These are phyloP conservation scores for Dalbergia cultrata DNA, from an alignment of 306 rosid species.

Conservation along the genomic window DNA sequence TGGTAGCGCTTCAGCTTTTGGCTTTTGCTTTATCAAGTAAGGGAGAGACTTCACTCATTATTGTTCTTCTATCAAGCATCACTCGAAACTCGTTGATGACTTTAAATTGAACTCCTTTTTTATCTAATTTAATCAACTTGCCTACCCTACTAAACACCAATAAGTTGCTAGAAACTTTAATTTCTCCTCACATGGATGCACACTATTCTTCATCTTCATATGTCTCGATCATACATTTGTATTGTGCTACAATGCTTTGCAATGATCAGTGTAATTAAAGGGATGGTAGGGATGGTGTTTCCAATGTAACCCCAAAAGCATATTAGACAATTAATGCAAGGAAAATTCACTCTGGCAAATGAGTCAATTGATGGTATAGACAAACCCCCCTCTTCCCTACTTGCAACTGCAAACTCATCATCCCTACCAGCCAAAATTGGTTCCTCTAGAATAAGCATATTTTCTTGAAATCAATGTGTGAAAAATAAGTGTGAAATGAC, in stretches of 20 bases:
- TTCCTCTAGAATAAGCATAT: conserved; percentile 51
- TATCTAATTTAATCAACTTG: conserved; percentile 19
- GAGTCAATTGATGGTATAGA: conserved; percentile 35
- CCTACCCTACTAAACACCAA: conserved; percentile 35
- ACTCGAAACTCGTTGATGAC: conserved; percentile 17
- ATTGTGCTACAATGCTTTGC: conserved; percentile 8
- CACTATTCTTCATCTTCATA: conserved; percentile 26
- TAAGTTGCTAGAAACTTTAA: conserved; percentile 38
- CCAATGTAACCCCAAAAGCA: conserved; percentile 40
- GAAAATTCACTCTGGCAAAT: neutral
- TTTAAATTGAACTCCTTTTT: conserved; percentile 15
- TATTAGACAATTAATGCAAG: conserved; percentile 16
- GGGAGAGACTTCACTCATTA: conserved; percentile 4
- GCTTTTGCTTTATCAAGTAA: conserved; percentile 29
- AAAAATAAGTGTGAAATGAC: conserved; percentile 51
- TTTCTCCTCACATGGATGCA: conserved; percentile 43
- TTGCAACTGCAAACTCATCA: conserved; percentile 40
- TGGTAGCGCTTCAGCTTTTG: neutral
- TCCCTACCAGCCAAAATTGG: conserved; percentile 45
- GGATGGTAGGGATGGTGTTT: conserved; percentile 11
- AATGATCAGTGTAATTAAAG: conserved; percentile 35
- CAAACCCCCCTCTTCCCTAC: conserved; percentile 13
- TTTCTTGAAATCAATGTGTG: conserved; percentile 42
- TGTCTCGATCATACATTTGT: conserved; percentile 8
- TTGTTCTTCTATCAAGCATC: conserved; percentile 1